Conservation (phyloP, 768 basidiomycete genomes). For the Rhodocollybia butyracea region DNA sequence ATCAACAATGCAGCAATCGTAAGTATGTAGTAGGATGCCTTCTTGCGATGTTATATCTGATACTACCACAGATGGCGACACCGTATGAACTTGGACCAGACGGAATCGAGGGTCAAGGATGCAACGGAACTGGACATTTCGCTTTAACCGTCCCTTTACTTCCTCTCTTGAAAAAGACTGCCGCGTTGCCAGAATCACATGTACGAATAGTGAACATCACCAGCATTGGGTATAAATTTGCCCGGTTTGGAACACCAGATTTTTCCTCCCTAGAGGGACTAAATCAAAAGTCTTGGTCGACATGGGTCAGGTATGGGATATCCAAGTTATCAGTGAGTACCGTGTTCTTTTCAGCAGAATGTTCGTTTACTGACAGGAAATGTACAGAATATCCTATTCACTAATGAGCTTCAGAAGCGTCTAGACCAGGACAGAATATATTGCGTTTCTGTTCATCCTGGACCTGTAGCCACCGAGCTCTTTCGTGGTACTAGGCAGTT, state of each 20-base stretch:
- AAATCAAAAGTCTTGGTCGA: slow-evolving; percentile 1
- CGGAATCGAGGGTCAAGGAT: slow-evolving; percentile 1
- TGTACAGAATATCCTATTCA: slow-evolving; percentile 8
- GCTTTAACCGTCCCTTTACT: slow-evolving; percentile 2
- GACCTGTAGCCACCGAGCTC: slow-evolving; percentile 1
- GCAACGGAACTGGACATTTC: slow-evolving; percentile 1
- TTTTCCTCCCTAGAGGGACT: slow-evolving; percentile 1
- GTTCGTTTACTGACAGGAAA: not conserved
- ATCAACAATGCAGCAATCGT: slow-evolving; percentile 10
- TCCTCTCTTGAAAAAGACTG: slow-evolving; percentile 4
- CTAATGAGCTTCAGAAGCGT: slow-evolving; percentile 7
- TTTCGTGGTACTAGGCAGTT: not conserved
- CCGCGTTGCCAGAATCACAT: not conserved
- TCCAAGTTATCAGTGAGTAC: slow-evolving; percentile 2
- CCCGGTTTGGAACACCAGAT: not conserved
- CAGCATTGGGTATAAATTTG: not conserved
- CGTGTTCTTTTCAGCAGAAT: not conserved
- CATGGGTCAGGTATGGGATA: slow-evolving; percentile 1
- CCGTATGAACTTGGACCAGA: not conserved
- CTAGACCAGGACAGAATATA: not conserved
- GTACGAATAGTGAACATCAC: slow-evolving; percentile 8
- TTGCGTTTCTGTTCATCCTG: slow-evolving; percentile 7
- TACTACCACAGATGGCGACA: not conserved
- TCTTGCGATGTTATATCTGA: not conserved
- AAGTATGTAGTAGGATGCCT: not conserved